These are phyloP conservation scores for Xylaria scruposa DNA, from an alignment of 495 filamentous ascomycete species.

Conservation along the genomic window DNA sequence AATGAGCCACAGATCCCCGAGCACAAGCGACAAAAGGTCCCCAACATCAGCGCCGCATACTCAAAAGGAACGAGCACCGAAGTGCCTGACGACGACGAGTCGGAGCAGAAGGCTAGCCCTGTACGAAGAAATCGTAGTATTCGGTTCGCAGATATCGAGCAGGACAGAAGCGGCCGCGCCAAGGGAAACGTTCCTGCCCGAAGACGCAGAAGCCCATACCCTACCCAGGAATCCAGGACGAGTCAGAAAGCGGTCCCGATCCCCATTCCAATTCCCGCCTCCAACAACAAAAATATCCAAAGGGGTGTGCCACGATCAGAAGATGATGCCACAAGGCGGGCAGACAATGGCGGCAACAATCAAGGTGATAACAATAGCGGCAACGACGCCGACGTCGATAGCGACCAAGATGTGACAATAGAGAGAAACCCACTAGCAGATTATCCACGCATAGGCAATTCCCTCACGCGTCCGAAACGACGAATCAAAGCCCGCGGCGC, in stretches of 20 bases:
- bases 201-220: conserved; percentile 6
- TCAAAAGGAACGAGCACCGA: neutral
- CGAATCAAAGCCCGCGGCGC: neutral
- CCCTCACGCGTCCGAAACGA: neutral
- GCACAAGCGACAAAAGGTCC: neutral
- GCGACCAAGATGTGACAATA: neutral
- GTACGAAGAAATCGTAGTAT: neutral
- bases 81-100: neutral
- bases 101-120: neutral
- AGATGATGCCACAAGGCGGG: neutral
- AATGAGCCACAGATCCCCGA: neutral
- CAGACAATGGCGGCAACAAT: neutral
- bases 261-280: neutral
- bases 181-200: neutral
- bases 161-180: neutral
- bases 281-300: neutral
- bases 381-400: neutral
- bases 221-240: neutral
- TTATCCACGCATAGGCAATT: neutral
- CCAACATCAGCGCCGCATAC: neutral
- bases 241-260: neutral
- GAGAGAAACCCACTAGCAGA: neutral
- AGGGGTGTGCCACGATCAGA: neutral
- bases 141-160: neutral
- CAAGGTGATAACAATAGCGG: neutral